phyloP scores from a whole-genome alignment of 768 basidiomycete genomes.

The Russula sp. region DNA sequence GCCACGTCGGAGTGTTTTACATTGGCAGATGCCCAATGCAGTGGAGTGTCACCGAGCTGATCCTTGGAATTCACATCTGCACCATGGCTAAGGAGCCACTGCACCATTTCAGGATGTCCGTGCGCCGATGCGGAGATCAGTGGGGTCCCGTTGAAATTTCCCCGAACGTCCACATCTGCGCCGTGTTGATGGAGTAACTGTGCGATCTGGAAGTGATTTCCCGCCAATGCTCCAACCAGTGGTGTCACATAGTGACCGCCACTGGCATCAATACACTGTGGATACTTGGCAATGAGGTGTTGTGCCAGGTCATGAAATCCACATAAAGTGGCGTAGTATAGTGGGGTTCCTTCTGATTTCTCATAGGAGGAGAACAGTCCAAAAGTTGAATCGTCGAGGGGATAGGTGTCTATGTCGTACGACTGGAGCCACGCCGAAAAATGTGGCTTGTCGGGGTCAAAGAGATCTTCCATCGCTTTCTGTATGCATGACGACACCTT shows the following conservation, averaged over 20 bases:
- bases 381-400: neutral
- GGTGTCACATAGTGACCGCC: neutral
- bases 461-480: neutral
- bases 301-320: neutral
- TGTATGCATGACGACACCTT: neutral
- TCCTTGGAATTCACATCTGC: neutral
- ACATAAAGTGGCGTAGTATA: neutral
- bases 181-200: neutral
- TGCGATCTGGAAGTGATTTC: neutral
- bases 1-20: neutral
- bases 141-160: neutral
- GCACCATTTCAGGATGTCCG: neutral
- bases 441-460: neutral
- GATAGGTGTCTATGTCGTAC: neutral
- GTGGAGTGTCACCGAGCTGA: neutral
- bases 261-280: neutral
- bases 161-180: neutral
- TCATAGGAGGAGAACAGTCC: accelerated
- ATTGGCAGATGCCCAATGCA: neutral
- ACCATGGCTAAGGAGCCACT: neutral
- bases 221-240: neutral
- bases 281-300: neutral
- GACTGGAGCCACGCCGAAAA: neutral
- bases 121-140: neutral
- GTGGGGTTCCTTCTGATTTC: neutral